phyloP scores from a whole-genome alignment of 306 rosid genomes.

The Quercus agrifolia region DNA sequence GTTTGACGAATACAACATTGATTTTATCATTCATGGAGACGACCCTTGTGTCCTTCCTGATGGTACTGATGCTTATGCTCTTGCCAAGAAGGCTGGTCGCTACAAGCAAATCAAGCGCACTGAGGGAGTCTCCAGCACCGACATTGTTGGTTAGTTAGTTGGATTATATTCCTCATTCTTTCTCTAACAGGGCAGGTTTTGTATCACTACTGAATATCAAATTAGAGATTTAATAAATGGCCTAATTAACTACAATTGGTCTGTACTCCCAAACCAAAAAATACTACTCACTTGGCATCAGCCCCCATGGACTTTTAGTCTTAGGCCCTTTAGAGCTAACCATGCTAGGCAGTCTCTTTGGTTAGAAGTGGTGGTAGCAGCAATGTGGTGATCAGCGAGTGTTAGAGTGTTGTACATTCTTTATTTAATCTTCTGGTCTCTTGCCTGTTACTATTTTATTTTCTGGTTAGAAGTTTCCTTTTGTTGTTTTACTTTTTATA shows the following conservation, averaged over 20 bases:
- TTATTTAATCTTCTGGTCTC: background rate
- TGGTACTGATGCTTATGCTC: constrained; percentile 63
- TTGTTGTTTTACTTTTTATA: background rate
- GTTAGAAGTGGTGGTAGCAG: background rate
- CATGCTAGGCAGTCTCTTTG: background rate
- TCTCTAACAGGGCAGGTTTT: too few relatives aligned
- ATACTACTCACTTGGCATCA: background rate
- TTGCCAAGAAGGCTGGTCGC: constrained; percentile 66
- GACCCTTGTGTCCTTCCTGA: constrained; percentile 67
- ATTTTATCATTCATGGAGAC: constrained; percentile 58
- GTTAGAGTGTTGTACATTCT: background rate
- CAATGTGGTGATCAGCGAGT: background rate
- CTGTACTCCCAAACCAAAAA: background rate
- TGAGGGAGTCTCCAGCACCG: constrained; percentile 63
- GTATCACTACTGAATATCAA: background rate
- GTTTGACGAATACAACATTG: constrained; percentile 51
- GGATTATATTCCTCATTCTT: too few relatives aligned
- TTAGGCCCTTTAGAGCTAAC: background rate
- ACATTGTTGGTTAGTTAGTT: constrained; percentile 50
- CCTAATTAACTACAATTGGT: background rate
- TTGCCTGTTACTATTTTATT: background rate
- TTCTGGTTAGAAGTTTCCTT: background rate
- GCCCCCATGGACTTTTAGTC: background rate
- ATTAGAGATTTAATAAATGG: background rate
- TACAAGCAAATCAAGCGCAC: constrained; percentile 67